These are phyloP conservation scores for Lachnellula occidentalis DNA, from an alignment of 2,329 filamentous ascomycete species.

Conservation along the genomic window DNA sequence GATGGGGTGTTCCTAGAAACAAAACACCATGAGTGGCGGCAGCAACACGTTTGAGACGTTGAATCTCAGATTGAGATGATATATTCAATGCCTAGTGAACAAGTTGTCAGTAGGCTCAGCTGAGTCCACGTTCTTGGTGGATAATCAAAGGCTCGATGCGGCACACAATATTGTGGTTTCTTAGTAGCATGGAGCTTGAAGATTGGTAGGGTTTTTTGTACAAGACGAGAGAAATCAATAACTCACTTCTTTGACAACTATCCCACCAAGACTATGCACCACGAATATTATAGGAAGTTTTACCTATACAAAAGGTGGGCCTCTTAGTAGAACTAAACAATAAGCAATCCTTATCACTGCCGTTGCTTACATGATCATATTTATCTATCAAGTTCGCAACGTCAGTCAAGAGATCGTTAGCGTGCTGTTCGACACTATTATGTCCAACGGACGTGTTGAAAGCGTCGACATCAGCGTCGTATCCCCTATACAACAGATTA, in stretches of 20 bases:
- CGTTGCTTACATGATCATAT: no score
- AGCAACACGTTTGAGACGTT: background rate
- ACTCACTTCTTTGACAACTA: conserved; percentile 8
- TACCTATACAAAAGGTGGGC: background rate
- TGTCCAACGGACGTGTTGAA: background rate
- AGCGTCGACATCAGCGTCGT: conserved; percentile 2
- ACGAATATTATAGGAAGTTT: conserved; percentile 3
- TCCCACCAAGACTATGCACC: conserved; percentile 4
- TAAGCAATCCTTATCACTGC: no score
- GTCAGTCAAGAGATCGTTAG: background rate
- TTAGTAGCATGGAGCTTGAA: no score
- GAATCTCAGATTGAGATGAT: background rate
- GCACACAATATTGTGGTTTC: no score
- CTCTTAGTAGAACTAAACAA: no score
- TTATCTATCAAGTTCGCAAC: background rate
- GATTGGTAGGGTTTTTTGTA: no score
- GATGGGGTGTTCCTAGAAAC: conserved; percentile 6
- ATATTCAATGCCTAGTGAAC: background rate
- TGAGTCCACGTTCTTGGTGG: background rate
- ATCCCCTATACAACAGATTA: background rate
- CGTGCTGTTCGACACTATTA: background rate
- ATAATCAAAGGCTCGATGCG: background rate
- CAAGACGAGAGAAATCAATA: background rate
- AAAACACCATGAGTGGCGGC: background rate
- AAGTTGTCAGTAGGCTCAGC: background rate